Percentiles rank a stretch among this genome's conserved stretches.
These are phyloP conservation scores for Penicillium waksmanii DNA, from an alignment of 495 filamentous ascomycete genomes.

Conservation along the genomic window DNA sequence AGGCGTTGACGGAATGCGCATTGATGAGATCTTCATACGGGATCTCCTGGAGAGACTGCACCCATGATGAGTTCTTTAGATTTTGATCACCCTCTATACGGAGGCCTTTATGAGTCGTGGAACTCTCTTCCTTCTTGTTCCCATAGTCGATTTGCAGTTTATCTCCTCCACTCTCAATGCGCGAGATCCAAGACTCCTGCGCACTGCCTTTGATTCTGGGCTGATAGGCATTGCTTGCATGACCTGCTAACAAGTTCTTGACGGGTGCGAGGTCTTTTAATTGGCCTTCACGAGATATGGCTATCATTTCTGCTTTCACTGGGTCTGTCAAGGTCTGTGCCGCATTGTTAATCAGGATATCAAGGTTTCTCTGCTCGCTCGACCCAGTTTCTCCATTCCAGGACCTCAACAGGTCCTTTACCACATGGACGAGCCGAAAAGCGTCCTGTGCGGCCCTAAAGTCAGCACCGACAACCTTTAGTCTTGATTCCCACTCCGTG, in stretches of 20 bases:
- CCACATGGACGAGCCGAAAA: constrained; percentile 38
- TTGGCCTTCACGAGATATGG: constrained; percentile 34
- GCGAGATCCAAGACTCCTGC: constrained; percentile 16
- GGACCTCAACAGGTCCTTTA: constrained; percentile 27
- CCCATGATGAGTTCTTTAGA: constrained; percentile 41
- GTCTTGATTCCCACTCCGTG: constrained; percentile 30
- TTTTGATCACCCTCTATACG: constrained; percentile 6
- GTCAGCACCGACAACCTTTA: constrained; percentile 50
- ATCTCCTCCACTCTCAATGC: constrained; percentile 3
- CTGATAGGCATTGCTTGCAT: not conserved
- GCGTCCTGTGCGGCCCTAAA: constrained; percentile 50
- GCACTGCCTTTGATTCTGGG: constrained; percentile 11
- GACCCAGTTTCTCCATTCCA: constrained; percentile 26
- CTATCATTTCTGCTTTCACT: constrained; percentile 38
- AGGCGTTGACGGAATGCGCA: constrained; percentile 50
- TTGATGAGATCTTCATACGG: constrained; percentile 55
- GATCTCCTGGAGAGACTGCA: constrained; percentile 47
- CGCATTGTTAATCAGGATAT: constrained; percentile 54
- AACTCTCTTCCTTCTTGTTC: not conserved
- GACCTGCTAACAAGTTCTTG: not conserved
- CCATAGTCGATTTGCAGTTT: constrained; percentile 6
- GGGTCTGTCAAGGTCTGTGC: constrained; percentile 54
- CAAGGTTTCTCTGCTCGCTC: constrained; percentile 20
- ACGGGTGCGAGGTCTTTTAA: constrained; percentile 11
- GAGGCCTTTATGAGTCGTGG: constrained; percentile 1